phyloP scores from a whole-genome alignment of 2,329 filamentous ascomycete genomes.

The Didymella glomerata region DNA sequence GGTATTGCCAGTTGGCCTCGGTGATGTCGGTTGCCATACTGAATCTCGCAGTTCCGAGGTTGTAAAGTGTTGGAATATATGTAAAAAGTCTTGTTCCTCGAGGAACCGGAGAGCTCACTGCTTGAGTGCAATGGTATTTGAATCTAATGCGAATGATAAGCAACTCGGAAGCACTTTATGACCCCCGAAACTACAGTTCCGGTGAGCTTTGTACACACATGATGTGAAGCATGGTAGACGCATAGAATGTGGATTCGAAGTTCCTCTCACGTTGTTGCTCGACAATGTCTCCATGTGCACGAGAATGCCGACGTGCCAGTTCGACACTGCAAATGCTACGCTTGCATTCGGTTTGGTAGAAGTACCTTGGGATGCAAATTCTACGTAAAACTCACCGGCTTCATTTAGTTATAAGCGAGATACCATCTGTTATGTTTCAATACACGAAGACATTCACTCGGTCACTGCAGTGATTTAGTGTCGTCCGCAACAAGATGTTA shows the following conservation, averaged over 20 bases:
- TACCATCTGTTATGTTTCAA: no score
- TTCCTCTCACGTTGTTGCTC: not conserved
- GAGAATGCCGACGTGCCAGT: no score
- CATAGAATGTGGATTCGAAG: no score
- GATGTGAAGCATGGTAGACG: no score
- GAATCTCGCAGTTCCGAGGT: not conserved
- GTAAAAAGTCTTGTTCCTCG: not conserved
- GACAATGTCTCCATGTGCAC: not conserved
- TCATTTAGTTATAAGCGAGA: no score
- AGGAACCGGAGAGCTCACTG: not conserved
- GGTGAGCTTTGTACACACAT: no score
- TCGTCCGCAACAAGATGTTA: not conserved
- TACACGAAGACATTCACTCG: no score
- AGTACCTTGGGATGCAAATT: no score
- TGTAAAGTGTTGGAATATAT: not conserved
- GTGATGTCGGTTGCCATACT: constrained; percentile 1
- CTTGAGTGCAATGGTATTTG: not conserved
- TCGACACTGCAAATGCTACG: no score
- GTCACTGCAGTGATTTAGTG: not conserved
- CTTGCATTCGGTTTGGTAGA: no score
- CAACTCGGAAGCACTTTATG: not conserved
- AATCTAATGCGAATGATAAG: not conserved
- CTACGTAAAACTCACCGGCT: no score
- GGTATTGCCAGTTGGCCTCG: not conserved
- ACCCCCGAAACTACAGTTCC: no score